Evolutionary conservation across 2,329 filamentous ascomycete genomes (phyloP), one percentile per base, ranked within the genome.

Genomic region (Fusarium liriodendri): DNA sequence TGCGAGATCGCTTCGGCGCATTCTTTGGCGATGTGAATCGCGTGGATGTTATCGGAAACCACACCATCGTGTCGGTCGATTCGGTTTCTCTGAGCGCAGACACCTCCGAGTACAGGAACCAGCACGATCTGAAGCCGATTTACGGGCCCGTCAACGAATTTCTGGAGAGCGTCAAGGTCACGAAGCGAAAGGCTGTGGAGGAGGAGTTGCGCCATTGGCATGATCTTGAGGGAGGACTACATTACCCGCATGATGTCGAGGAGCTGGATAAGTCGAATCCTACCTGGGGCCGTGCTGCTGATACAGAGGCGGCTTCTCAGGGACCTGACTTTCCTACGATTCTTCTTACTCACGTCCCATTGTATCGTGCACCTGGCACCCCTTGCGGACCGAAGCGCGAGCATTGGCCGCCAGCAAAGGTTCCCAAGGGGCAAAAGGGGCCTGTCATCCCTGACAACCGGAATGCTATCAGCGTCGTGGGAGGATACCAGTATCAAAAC

Each of bases 401-500:
- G 84, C 93, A 90, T 73, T 96, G 91, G 85, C 95, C 95, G 3
- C 94, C 94, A 0, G 86, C 90, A 0, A 89, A 87, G 65, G 90
- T 89, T 2, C 87, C 89, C 1, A 88, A 89, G 63, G 90, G 90
- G 8, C 88, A 93, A 76, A 85, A 81, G 0, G 82, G 77, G 0
- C 87, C 88, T 0, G 84, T 89, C 2, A 81, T 83, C 64, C 90
- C 85, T 4, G 94, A 97, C 77, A 87, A 94, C 55, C 88, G 90
- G 65, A 97, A 97, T 74, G 91, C 95, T 27, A 94, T 99, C 68
- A 88, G 89, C 3, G 91, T 99, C 18, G 85, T 89, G 11, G 88
- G 87, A 18, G 97, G 97, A 16, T 98, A 98, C 79, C 97, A 99
- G 81, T 99, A 99, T 80, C 96, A 98, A 81, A 99, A 98, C 77